Base-by-base conservation (phyloP, 768 basidiomycete species). In the Lactifluus echinatus region DNA sequence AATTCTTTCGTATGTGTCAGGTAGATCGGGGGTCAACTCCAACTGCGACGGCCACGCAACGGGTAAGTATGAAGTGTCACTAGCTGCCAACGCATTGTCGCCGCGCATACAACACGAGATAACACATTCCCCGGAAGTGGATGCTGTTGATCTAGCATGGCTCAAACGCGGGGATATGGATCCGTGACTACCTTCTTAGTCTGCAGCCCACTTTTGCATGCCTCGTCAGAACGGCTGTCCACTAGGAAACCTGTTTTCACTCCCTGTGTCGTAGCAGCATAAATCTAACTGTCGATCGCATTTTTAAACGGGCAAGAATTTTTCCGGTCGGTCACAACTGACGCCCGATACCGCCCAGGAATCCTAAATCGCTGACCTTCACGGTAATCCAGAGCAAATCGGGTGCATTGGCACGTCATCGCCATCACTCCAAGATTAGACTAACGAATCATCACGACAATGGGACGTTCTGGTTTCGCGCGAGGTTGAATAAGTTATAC, bases 81-180 rank as follows among this genome's bases (percentile, higher is more conserved):
- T 73, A 19, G 63, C 72, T 7, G 52, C 62, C 26, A 68, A 68
- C 64, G 73, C 72, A 1, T 56, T 70, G 39, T 65, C 64, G 21
- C 26, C 47, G 7, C 45, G 15, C 31, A 15, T 48, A 23, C 62
- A 50, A 14, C 53, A 33, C 44, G 43, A 34, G 47, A 23, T 14
- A 28, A 55, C 28, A 44, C 63, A 23, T 28, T 65, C 66, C 43
- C 67, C 62, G 43, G 53, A 48, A 14, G 65, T 68, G 23, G 66
- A 67, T 31, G 63, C 64, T 17, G 65, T 67, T n/a, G 72, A 76
- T 42, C 28, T 67, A 23, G 62, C 62, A 31, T 79, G 76, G 76
- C 61, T 75, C 36, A 19, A 53, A 49, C 50, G 5, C 19, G 51
- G 51, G 28, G 44, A 48, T 26, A 21, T 4, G 15, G 5, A 28